phyloP scores from a whole-genome alignment of 441 rosid species.

The Melastoma candidum region DNA sequence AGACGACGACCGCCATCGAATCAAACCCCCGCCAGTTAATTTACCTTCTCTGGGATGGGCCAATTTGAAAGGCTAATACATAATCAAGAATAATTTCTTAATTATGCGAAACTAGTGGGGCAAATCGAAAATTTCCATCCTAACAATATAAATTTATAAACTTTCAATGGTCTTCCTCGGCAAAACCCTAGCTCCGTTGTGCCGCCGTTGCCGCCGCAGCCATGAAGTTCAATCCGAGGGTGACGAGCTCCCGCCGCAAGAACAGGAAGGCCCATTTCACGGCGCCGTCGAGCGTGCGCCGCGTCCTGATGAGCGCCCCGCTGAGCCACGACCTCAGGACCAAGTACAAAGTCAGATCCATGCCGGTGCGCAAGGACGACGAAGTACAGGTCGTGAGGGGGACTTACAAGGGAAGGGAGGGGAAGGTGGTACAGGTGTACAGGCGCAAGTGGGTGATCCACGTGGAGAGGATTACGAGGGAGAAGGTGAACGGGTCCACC shows the following conservation, averaged over 20 bases:
- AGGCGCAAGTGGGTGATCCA: slow-evolving; percentile 12
- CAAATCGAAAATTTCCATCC: too few relatives aligned
- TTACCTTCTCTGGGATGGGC: too few relatives aligned
- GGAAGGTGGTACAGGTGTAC: slow-evolving; percentile 13
- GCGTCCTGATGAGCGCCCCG: slow-evolving; percentile 13
- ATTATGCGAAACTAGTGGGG: too few relatives aligned
- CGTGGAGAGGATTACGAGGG: slow-evolving; percentile 12
- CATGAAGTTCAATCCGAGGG: slow-evolving; percentile 13
- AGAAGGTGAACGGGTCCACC: slow-evolving; percentile 11
- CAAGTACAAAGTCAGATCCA: slow-evolving; percentile 13
- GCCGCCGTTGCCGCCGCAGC: too few relatives aligned
- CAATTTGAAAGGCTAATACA: too few relatives aligned
- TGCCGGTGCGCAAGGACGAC: slow-evolving; percentile 9
- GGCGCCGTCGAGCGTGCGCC: slow-evolving; percentile 8
- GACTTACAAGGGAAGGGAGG: slow-evolving; percentile 8
- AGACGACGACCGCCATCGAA: too few relatives aligned
- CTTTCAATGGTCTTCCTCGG: too few relatives aligned
- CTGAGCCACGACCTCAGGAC: slow-evolving; percentile 9
- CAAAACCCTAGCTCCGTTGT: too few relatives aligned
- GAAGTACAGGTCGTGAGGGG: slow-evolving; percentile 9
- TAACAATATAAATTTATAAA: too few relatives aligned
- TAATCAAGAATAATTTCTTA: too few relatives aligned
- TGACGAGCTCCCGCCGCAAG: slow-evolving; percentile 16
- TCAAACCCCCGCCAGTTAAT: too few relatives aligned
- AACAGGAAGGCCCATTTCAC: slow-evolving; percentile 14